A percentile compares a stretch with the other conserved stretches of the same genome.
Evolutionary conservation across 768 basidiomycete species (phyloP).

Genomic region (Zangia roseola): DNA sequence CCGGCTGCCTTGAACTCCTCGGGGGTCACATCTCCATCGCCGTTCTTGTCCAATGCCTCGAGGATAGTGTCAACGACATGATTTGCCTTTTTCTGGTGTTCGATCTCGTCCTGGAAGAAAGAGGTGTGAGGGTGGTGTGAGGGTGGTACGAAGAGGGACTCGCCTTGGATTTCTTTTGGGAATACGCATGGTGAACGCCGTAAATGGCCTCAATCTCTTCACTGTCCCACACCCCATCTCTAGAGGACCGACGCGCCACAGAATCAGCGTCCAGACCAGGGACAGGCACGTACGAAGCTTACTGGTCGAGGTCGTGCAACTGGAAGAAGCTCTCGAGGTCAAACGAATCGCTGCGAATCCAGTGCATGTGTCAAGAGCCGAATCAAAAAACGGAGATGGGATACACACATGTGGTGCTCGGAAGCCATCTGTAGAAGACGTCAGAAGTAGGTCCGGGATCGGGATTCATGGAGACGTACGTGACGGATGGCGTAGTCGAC

Average conservation of each 20-base stretch:
- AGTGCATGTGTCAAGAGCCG: neutral
- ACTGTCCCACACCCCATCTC: slow-evolving; percentile 79
- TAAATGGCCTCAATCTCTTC: slow-evolving; percentile 95
- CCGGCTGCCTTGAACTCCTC: slow-evolving; percentile 75
- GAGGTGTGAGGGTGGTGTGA: neutral
- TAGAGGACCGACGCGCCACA: slow-evolving; percentile 22
- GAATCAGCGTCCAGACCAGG: neutral
- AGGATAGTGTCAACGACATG: slow-evolving; percentile 73
- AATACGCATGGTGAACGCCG: slow-evolving; percentile 90
- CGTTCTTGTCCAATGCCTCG: slow-evolving; percentile 65
- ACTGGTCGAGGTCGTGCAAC: slow-evolving; percentile 90
- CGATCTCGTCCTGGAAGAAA: slow-evolving; percentile 58
- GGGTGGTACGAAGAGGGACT: neutral
- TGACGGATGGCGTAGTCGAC: slow-evolving; percentile 82
- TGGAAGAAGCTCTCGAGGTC: slow-evolving; percentile 90
- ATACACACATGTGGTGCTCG: slow-evolving; percentile 79
- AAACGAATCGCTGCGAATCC: slow-evolving; percentile 66
- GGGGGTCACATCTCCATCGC: slow-evolving; percentile 66
- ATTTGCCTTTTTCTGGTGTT: slow-evolving; percentile 81
- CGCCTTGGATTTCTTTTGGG: slow-evolving; percentile 77
- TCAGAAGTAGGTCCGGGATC: slow-evolving; percentile 13
- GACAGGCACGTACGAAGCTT: slow-evolving; percentile 16
- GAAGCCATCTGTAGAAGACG: slow-evolving; percentile 66
- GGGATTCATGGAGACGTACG: slow-evolving; percentile 51
- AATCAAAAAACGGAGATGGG: neutral